Evolutionary conservation across 2,329 filamentous ascomycete genomes (phyloP).

Genomic region (Aspergillaceae sp.): DNA sequence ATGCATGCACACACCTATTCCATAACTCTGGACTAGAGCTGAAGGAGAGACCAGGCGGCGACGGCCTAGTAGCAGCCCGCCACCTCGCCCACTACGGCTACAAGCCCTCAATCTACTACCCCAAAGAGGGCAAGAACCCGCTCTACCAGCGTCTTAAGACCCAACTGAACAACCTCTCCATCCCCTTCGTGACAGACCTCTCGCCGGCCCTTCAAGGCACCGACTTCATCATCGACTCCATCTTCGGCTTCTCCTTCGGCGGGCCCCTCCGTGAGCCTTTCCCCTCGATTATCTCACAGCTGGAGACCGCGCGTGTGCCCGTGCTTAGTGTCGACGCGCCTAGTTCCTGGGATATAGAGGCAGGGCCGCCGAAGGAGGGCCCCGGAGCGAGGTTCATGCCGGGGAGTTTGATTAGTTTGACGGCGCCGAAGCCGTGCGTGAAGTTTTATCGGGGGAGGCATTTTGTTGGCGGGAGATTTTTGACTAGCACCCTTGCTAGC

Average conservation of each 20-base stretch:
- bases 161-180: slow-evolving; percentile 71
- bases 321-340: slow-evolving; percentile 88
- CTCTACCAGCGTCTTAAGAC: slow-evolving; percentile 79
- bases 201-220: slow-evolving; percentile 53
- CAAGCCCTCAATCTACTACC: slow-evolving; percentile 79
- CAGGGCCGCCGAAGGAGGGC: slow-evolving; percentile 68
- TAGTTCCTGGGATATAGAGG: slow-evolving; percentile 88
- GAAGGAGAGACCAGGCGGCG: slow-evolving; percentile 55
- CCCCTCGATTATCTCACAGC: slow-evolving; percentile 64
- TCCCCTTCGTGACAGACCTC: slow-evolving; percentile 83
- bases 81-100: slow-evolving; percentile 92
- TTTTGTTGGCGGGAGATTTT: slow-evolving; percentile 86
- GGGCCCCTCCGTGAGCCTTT: slow-evolving; percentile 93
- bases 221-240: slow-evolving; percentile 82
- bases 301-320: slow-evolving; percentile 64
- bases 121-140: slow-evolving; percentile 83
- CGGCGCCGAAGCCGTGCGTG: slow-evolving; percentile 84
- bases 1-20: background rate
- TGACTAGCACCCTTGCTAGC: slow-evolving; percentile 65
- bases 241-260: slow-evolving; percentile 92
- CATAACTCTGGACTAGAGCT: background rate
- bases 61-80: slow-evolving; percentile 87
- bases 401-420: slow-evolving; percentile 71
- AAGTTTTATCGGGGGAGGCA: slow-evolving; percentile 78
- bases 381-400: slow-evolving; percentile 76